phyloP scores from a whole-genome alignment of 2,329 filamentous ascomycete genomes.

The Alternaria incomplexa region DNA sequence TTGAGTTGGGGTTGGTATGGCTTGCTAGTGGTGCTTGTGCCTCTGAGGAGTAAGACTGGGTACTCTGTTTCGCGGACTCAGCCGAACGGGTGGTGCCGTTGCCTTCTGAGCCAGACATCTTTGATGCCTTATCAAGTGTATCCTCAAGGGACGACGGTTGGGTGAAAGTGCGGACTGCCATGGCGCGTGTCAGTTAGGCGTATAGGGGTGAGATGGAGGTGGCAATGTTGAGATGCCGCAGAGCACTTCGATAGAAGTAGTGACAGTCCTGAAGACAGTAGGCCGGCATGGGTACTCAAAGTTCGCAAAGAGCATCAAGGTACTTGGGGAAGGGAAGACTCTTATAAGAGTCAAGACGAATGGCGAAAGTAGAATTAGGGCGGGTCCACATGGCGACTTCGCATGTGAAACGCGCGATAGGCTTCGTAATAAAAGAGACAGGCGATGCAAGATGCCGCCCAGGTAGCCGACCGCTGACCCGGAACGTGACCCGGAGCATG shows the following conservation, averaged over 20 bases:
- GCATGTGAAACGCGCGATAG: conserved; percentile 45
- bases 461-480: conserved; percentile 38
- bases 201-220: conserved; percentile 80
- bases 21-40: conserved; percentile 55
- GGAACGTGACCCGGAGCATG: conserved; percentile 40
- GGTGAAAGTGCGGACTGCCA: conserved; percentile 73
- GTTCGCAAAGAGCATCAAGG: conserved; percentile 19
- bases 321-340: conserved; percentile 21
- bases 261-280: conserved; percentile 88
- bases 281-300: conserved; percentile 67
- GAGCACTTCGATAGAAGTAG: conserved; percentile 89
- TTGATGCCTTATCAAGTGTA: conserved; percentile 60
- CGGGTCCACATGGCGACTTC: conserved; percentile 22
- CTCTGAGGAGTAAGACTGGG: conserved; percentile 55
- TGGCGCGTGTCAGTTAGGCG: conserved; percentile 63
- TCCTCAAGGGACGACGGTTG: conserved; percentile 75
- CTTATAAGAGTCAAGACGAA: conserved; percentile 46
- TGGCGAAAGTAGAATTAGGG: conserved; percentile 34
- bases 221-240: conserved; percentile 83
- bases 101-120: conserved; percentile 47
- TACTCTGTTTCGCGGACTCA: conserved; percentile 61
- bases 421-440: conserved; percentile 35
- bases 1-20: conserved; percentile 60
- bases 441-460: conserved; percentile 29
- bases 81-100: conserved; percentile 51